Conservation (phyloP, 108 stramenopile species). For the Stephanodiscus triporus region DNA sequence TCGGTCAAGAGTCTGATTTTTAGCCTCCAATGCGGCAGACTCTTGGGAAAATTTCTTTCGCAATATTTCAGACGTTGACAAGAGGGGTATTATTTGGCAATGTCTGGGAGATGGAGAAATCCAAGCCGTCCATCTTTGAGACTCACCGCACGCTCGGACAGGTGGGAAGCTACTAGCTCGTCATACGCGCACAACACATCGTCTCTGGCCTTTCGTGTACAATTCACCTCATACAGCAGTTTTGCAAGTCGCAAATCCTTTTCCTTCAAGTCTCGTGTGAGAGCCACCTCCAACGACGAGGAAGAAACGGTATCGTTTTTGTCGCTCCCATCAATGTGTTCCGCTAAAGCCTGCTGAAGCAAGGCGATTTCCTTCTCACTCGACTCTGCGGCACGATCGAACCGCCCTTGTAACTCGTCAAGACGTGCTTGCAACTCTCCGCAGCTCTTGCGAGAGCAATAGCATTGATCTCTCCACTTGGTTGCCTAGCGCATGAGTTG, state of each 20-base stretch:
- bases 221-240: conserved; percentile 22
- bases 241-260: conserved; percentile 18
- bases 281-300: conserved; percentile 7
- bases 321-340: conserved; percentile 11
- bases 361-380: conserved; percentile 22
- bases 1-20: conserved; percentile 20
- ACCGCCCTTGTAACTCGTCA: conserved; percentile 14
- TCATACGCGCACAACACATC: conserved; percentile 21
- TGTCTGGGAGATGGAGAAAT: too few relatives aligned
- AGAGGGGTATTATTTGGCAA: too few relatives aligned
- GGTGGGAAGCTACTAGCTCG: conserved; percentile 24
- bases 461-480: conserved; percentile 35
- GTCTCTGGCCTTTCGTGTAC: conserved; percentile 32
- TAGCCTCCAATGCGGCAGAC: conserved; percentile 17
- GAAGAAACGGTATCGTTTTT: background rate
- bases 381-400: background rate
- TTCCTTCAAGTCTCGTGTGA: conserved; percentile 34
- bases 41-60: conserved; percentile 12
- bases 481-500: background rate
- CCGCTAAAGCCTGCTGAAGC: conserved; percentile 22
- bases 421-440: conserved; percentile 16
- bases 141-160: conserved; percentile 26
- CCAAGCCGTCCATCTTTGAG: background rate
- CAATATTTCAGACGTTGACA: background rate
- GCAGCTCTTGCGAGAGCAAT: conserved; percentile 9